These are phyloP conservation scores for Coemansia sp. DNA, from an alignment of 192 early-diverging fungal species.

Conservation along the genomic window DNA sequence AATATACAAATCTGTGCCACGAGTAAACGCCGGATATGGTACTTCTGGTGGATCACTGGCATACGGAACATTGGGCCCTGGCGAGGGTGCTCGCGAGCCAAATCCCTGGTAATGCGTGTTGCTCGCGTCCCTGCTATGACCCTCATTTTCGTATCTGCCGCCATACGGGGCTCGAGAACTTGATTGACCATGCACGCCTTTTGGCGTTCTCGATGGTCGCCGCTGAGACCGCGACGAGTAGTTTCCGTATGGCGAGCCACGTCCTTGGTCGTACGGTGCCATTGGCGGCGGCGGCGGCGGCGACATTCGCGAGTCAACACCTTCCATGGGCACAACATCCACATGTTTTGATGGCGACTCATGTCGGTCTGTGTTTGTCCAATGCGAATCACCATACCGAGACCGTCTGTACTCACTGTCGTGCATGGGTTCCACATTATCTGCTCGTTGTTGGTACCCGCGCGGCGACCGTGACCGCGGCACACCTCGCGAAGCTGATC, in stretches of 20 bases:
- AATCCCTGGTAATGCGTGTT: conserved; percentile 14
- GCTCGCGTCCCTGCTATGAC: conserved; percentile 28
- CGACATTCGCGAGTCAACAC: conserved; percentile 6
- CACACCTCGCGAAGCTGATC: conserved; percentile 17
- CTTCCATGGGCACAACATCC: not conserved
- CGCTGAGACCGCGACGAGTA: conserved; percentile 27
- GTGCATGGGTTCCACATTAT: not conserved
- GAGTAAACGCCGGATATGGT: conserved; percentile 12
- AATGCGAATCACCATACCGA: conserved; percentile 18
- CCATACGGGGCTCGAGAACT: conserved; percentile 19
- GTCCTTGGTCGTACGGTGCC: conserved; percentile 11
- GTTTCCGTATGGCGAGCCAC: conserved; percentile 26
- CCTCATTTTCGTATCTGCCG: conserved; percentile 25
- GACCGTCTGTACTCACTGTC: conserved; percentile 12
- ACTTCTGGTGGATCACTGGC: conserved; percentile 11
- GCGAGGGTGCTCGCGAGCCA: conserved; percentile 28
- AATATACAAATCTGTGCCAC: conserved; percentile 41
- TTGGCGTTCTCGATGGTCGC: conserved; percentile 25
- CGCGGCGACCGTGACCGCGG: conserved; percentile 33
- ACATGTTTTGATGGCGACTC: conserved; percentile 9
- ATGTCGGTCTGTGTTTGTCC: conserved; percentile 10
- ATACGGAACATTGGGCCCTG: conserved; percentile 13
- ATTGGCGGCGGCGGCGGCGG: conserved; percentile 31
- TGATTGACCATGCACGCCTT: conserved; percentile 17
- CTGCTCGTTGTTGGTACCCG: conserved; percentile 4